Base-by-base conservation (phyloP, 23 red algal species). In the Chondrus crispus region DNA sequence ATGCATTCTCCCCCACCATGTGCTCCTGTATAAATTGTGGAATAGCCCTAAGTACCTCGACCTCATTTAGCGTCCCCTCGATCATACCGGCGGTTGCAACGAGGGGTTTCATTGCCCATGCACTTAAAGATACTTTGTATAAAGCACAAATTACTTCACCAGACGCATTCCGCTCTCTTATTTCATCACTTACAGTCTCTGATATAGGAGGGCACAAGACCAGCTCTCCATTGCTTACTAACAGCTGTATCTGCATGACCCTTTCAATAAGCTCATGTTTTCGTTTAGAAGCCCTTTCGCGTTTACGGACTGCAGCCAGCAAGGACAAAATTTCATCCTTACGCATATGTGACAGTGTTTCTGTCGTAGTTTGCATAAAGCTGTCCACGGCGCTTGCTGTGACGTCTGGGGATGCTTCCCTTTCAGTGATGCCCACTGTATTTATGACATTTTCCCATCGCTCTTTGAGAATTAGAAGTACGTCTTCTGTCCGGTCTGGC, bases 101-200 rank as follows among this genome's bases (percentile, higher is more conserved):
- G 10, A 86, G 19, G 2, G 82, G 82, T 5, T 86, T 86, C 82
- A 86, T 86, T 4, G 50, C 37, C 57, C 82, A 86, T 13, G 82
- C n/a, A 33, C 8, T 48, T 42, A 73, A 37, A 26, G 60, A 86
- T 8, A 42, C 82, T 24, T 69, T 45, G 62, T 71, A 71, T 32
- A n/a, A n/a, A n/a, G n/a, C n/a, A n/a, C n/a, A n/a, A 86, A 24
- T 24, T n/a, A n/a, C n/a, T n/a, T n/a, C n/a, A n/a, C n/a, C n/a
- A n/a, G n/a, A n/a, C n/a, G n/a, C n/a, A n/a, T n/a, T n/a, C n/a
- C n/a, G n/a, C n/a, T n/a, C n/a, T n/a, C n/a, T n/a, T n/a, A n/a
- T n/a, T n/a, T n/a, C n/a, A n/a, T n/a, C n/a, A n/a, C n/a, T n/a
- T n/a, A n/a, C n/a, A n/a, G n/a, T n/a, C n/a, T n/a, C n/a, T n/a